Percentiles rank a stretch among this genome's conserved stretches.
Evolutionary conservation across 2,329 filamentous ascomycete species (phyloP).

Genomic region (Aureobasidium sp.): DNA sequence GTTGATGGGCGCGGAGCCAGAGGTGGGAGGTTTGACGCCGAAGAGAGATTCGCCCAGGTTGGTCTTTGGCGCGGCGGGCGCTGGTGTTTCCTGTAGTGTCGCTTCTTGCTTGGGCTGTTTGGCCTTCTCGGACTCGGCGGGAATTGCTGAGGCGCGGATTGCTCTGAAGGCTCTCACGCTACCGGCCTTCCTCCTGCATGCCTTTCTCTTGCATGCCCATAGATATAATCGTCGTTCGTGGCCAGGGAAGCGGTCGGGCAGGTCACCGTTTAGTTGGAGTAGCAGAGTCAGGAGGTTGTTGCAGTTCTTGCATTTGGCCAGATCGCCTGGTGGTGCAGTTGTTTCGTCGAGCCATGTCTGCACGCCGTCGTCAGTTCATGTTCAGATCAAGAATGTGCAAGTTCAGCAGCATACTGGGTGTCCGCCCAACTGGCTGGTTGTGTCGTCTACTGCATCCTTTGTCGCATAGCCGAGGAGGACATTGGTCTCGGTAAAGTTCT

Average conservation of each 20-base stretch:
- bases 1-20: constrained; percentile 38
- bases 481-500: constrained; percentile 70
- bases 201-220: constrained; percentile 69
- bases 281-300: constrained; percentile 75
- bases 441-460: constrained; percentile 70
- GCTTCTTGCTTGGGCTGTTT: constrained; percentile 25
- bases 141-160: constrained; percentile 43
- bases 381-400: background rate
- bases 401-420: constrained; percentile 62
- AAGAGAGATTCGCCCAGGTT: constrained; percentile 64
- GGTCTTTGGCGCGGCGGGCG: constrained; percentile 29
- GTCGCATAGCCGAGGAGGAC: constrained; percentile 87
- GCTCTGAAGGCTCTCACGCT: constrained; percentile 71
- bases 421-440: constrained; percentile 82
- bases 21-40: constrained; percentile 48
- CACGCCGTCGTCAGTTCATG: background rate
- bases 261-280: constrained; percentile 83
- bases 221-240: constrained; percentile 86
- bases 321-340: constrained; percentile 63
- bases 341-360: constrained; percentile 73
- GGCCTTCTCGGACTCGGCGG: constrained; percentile 23
- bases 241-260: constrained; percentile 76
- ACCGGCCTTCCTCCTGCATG: constrained; percentile 75
- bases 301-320: constrained; percentile 84
- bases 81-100: constrained; percentile 20